Conservation (phyloP, 2,329 filamentous ascomycete species). For the Penicillium sp. region DNA sequence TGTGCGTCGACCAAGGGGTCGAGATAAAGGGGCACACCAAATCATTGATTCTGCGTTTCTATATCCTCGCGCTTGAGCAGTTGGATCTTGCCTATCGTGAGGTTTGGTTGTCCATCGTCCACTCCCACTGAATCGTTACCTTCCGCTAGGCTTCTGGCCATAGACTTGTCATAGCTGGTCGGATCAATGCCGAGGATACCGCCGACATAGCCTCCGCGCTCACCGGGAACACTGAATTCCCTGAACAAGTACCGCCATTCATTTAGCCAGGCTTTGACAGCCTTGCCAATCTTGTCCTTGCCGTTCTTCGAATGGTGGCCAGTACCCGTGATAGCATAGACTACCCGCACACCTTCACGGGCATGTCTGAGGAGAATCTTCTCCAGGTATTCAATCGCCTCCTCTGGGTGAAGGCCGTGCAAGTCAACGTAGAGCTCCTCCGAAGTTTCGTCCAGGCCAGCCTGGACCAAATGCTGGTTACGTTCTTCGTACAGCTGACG, state of each 20-base stretch:
- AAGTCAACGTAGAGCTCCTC: conserved; percentile 91
- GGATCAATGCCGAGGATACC: conserved; percentile 65
- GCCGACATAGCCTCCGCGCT: conserved; percentile 72
- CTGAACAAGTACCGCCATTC: conserved; percentile 95
- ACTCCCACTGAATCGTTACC: conserved; percentile 15
- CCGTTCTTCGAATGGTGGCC: conserved; percentile 98
- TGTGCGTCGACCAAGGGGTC: not conserved
- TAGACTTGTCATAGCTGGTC: conserved; percentile 54
- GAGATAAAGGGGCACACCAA: not conserved
- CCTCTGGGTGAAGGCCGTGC: conserved; percentile 96
- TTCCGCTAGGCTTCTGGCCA: conserved; percentile 28
- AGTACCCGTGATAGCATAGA: conserved; percentile 96
- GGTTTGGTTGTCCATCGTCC: conserved; percentile 27
- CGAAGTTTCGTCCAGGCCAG: conserved; percentile 43
- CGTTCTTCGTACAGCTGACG: conserved; percentile 89
- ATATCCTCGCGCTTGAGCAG: conserved; percentile 46
- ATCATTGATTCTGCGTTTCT: conserved; percentile 28
- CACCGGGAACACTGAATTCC: conserved; percentile 95
- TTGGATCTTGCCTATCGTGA: conserved; percentile 46
- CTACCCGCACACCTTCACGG: conserved; percentile 64
- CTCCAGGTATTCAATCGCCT: conserved; percentile 92
- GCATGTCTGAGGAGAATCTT: conserved; percentile 81
- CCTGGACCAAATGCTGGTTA: conserved; percentile 63
- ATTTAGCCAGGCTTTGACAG: conserved; percentile 83
- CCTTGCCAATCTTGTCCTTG: conserved; percentile 97